Evolutionary conservation across 441 rosid species (phyloP).

Genomic region (Populus hybrid): DNA sequence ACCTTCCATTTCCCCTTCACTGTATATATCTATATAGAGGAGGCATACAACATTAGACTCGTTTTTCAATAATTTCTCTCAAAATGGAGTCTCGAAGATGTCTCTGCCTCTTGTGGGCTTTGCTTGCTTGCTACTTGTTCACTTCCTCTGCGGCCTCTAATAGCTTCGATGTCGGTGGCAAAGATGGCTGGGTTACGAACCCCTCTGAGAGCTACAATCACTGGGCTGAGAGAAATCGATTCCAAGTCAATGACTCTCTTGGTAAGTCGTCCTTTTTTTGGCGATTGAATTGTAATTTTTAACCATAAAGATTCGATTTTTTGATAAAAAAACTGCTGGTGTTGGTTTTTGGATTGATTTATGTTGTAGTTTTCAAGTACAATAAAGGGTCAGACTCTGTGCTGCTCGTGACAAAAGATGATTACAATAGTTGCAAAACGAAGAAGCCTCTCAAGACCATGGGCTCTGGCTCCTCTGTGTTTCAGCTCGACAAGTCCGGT

Average conservation of each 20-base stretch:
- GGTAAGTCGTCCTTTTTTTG: constrained; percentile 27
- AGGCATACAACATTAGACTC: not conserved
- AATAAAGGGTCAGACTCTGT: constrained; percentile 69
- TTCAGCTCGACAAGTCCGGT: constrained; percentile 51
- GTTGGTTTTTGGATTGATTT: not conserved
- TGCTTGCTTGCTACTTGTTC: constrained; percentile 14
- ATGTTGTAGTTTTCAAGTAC: constrained; percentile 48
- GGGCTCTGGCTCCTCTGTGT: constrained; percentile 48
- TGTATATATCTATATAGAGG: not conserved
- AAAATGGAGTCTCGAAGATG: constrained; percentile 24
- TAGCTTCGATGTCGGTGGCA: constrained; percentile 52
- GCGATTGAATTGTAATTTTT: not conserved
- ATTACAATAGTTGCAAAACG: constrained; percentile 49
- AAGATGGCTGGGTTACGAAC: constrained; percentile 59
- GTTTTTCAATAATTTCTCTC: not conserved
- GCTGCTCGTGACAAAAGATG: constrained; percentile 51
- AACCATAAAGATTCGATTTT: not conserved
- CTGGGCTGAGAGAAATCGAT: constrained; percentile 59
- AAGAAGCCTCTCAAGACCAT: constrained; percentile 40
- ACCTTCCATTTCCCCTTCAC: not conserved
- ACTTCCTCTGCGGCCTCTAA: constrained; percentile 24
- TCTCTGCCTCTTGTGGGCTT: constrained; percentile 11
- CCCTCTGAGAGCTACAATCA: constrained; percentile 48
- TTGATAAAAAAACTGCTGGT: not conserved
- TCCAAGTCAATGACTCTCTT: constrained; percentile 56